Base-by-base conservation (phyloP, 2,329 filamentous ascomycete species). In the Alternaria ethzedia region DNA sequence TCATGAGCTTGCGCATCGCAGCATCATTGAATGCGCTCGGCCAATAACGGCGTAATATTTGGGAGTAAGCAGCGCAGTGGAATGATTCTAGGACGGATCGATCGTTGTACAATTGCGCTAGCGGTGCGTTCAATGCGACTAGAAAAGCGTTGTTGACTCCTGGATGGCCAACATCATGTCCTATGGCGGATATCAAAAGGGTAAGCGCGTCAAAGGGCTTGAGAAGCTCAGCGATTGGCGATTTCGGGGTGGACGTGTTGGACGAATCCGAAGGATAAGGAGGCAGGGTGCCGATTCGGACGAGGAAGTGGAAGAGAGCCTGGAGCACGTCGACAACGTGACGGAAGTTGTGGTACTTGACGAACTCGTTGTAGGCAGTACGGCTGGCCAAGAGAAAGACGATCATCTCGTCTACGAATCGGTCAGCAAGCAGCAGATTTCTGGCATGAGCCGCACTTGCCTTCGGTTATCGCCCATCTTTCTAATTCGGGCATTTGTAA, bases 111-210 rank as follows among this genome's bases (percentile, higher is more conserved):
- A 98, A 85, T 79, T 97, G 94, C 12, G 96, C 96, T 26, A 99
- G 84, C 2, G 96, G 95, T 17, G 96, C 92, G 77, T 97, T 97
- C 30, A 97, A 87, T 30, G 92, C 94, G 17, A 97, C 90, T 6
- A 99, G 85, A 77, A 99, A 99, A 28, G 95, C 94, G 78, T 99
- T 99, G 83, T 98, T 99, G 74, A 99, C 96, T 59, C 96, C 96
- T 0, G 96, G 96, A 77, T 99, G 96, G 21, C 96, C 96, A 43
- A 98, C 96, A 78, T 99, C 96, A 72, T 99, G 96, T 45, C 96
- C 96, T 74, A 99, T 96, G n/a, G 96, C 96, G 9, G 95, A 95
- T 68, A 98, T 91, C 49, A 99, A 86, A 3, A 99, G 86, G 0
- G 94, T 95, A 57, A 99, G 85, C 6, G 92, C 92, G 79, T 98